Evolutionary conservation across 495 filamentous ascomycete genomes (phyloP).

Genomic region (Penicillium egyptiacum): DNA sequence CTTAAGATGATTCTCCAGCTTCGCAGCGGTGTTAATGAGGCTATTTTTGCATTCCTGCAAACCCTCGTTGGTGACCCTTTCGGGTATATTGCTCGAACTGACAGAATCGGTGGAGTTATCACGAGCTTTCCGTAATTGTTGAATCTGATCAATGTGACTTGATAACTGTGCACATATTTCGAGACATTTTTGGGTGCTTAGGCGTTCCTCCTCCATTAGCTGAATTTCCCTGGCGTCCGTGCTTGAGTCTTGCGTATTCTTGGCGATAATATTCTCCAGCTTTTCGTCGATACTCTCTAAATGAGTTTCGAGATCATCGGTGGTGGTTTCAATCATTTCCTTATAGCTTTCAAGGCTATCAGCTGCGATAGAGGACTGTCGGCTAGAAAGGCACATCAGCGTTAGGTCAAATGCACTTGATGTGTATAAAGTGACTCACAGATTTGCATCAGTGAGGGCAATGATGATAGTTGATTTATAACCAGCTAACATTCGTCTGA

Average conservation of each 20-base stretch:
- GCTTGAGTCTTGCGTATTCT: conserved; percentile 13
- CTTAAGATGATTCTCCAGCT: conserved; percentile 38
- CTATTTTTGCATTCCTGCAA: conserved; percentile 43
- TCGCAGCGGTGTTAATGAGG: conserved; percentile 28
- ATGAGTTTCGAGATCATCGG: conserved; percentile 38
- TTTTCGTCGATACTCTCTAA: conserved; percentile 40
- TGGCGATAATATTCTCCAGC: conserved; percentile 24
- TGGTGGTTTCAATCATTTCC: conserved; percentile 37
- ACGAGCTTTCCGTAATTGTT: conserved; percentile 13
- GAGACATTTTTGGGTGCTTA: conserved; percentile 45
- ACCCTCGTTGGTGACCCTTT: conserved; percentile 35
- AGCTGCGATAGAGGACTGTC: conserved; percentile 28
- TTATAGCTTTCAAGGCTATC: conserved; percentile 36
- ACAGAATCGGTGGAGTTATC: not conserved
- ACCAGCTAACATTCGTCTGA: conserved; percentile 33
- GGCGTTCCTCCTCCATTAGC: conserved; percentile 39
- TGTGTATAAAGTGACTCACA: conserved; percentile 31
- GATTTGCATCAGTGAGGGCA: conserved; percentile 38
- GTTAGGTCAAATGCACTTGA: conserved; percentile 9
- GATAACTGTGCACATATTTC: conserved; percentile 42
- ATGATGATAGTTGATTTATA: conserved; percentile 45
- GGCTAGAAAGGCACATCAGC: conserved; percentile 19
- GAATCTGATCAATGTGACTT: conserved; percentile 37
- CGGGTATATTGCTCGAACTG: conserved; percentile 12
- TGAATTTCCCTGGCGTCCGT: conserved; percentile 32